Percentiles rank a stretch among this genome's conserved stretches.
These are phyloP conservation scores for Boletus speciosus DNA, from an alignment of 768 basidiomycete species.

Conservation along the genomic window DNA sequence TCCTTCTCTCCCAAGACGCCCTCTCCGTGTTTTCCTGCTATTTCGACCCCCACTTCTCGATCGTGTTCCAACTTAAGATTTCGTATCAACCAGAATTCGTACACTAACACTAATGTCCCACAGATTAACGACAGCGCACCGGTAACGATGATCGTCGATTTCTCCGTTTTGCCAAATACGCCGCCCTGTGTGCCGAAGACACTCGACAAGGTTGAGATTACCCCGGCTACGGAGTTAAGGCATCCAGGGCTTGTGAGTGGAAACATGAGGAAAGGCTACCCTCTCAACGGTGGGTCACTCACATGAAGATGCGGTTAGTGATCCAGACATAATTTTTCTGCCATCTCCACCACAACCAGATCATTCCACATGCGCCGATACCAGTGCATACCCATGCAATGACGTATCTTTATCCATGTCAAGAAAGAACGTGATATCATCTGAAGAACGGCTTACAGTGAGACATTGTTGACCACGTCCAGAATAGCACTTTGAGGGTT, in stretches of 20 bases:
- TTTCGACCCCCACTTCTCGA: conserved; percentile 38
- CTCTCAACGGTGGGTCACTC: conserved; percentile 16
- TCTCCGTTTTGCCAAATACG: conserved; percentile 40
- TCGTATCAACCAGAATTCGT: conserved; percentile 44
- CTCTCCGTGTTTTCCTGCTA: conserved; percentile 43
- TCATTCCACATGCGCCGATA: conserved; percentile 51
- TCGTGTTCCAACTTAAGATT: conserved; percentile 44
- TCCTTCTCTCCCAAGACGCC: conserved; percentile 29
- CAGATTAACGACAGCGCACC: conserved; percentile 37
- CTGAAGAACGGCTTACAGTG: conserved; percentile 38
- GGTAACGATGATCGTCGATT: conserved; percentile 49
- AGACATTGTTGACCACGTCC: conserved; percentile 38
- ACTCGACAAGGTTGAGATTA: conserved; percentile 52
- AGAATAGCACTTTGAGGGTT: conserved; percentile 35
- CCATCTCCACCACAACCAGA: conserved; percentile 61
- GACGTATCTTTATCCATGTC: conserved; percentile 38
- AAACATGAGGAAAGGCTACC: conserved; percentile 2
- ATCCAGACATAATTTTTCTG: conserved; percentile 57
- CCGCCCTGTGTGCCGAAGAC: conserved; percentile 50
- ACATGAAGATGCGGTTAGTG: conserved; percentile 56
- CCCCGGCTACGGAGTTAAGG: conserved; percentile 53
- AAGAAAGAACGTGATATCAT: background rate
- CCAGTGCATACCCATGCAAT: conserved; percentile 55
- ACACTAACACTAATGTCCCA: conserved; percentile 39
- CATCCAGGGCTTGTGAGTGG: conserved; percentile 44